Base-by-base conservation (phyloP, 192 early-diverging fungal genomes). In the Entrophospora sp. region DNA sequence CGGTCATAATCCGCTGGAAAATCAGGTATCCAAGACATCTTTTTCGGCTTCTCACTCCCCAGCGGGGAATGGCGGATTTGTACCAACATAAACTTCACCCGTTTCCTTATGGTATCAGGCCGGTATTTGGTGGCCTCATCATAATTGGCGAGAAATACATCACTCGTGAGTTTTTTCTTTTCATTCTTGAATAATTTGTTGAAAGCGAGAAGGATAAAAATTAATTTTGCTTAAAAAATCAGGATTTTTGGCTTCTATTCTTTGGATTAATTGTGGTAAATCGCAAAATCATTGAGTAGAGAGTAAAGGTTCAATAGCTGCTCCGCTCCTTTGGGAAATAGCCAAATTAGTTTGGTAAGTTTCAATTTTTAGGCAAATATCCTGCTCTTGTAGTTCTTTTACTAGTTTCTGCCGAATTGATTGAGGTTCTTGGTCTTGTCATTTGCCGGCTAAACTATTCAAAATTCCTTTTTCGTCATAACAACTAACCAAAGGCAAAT, bases 11-110 rank as follows among this genome's bases (percentile, higher is more conserved):
- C 83, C 94, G 16, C 94, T 91, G 13, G 95, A 97, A 66, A 98
- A 98, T 95, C 96, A 98, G 3, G 96, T 98, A 70, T 98, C 96
- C 18, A 98, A 71, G 18, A 98, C 96, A 71, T 98, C 96, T 18
- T 82, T 85, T 66, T 95, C 93, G 14, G 32, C 10, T 34, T 34
- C 30, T 58, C 55, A 58, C 14, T 58, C 31, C 1, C 6, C 3
- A 22, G 8, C 3, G 2, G 30, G 28, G n/a, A 2, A 10, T 3
- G 55, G 55, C 1, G 6, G 2, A 3, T 57, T 57, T 31, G 9
- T 22, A 13, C 55, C 30, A n/a, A 58, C 55, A 32, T 35, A 58
- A 36, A 58, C 35, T 58, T 58, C 55, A 16, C 55, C 30, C 4
- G 55, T 58, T 58, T 58, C 35, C 35, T 58, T 34, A 36, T 58